Conservation (phyloP, 768 basidiomycete genomes). For the Rubroboletus satanas region DNA sequence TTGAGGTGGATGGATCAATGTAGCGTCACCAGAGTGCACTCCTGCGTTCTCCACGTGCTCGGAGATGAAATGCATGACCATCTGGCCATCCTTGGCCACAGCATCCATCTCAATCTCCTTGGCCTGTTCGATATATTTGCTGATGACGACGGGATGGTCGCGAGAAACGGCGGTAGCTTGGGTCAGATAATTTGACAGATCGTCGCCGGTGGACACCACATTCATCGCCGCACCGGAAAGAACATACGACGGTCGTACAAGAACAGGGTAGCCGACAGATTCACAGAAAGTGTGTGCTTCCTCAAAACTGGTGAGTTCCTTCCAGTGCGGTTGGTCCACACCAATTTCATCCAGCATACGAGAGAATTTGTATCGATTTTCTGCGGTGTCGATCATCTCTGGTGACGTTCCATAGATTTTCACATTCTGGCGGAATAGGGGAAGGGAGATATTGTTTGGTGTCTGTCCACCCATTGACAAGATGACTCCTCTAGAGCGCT, state of each 20-base stretch:
- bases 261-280: conserved; percentile 90
- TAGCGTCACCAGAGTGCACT: conserved; percentile 98
- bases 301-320: conserved; percentile 88
- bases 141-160: conserved; percentile 96
- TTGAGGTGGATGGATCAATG: conserved; percentile 96
- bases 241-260: conserved; percentile 96
- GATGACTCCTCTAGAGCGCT: conserved; percentile 87
- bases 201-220: conserved; percentile 90
- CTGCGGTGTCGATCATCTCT: conserved; percentile 99
- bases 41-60: conserved; percentile 99
- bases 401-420: conserved; percentile 98
- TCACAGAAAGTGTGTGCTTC: conserved; percentile 89
- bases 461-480: conserved; percentile 98
- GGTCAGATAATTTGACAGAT: conserved; percentile 86
- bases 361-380: conserved; percentile 99
- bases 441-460: conserved; percentile 97
- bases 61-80: conserved; percentile 99
- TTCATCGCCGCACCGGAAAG: conserved; percentile 99
- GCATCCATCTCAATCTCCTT: conserved; percentile 99
- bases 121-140: conserved; percentile 98
- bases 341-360: conserved; percentile 95
- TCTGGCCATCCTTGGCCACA: conserved; percentile 92
- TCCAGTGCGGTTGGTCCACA: conserved; percentile 98
- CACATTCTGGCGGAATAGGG: conserved; percentile 94
- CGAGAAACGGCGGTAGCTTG: conserved; percentile 96